These are phyloP conservation scores for Kazachstania psychrophila DNA, from an alignment of 805 yeast species.

Conservation along the genomic window DNA sequence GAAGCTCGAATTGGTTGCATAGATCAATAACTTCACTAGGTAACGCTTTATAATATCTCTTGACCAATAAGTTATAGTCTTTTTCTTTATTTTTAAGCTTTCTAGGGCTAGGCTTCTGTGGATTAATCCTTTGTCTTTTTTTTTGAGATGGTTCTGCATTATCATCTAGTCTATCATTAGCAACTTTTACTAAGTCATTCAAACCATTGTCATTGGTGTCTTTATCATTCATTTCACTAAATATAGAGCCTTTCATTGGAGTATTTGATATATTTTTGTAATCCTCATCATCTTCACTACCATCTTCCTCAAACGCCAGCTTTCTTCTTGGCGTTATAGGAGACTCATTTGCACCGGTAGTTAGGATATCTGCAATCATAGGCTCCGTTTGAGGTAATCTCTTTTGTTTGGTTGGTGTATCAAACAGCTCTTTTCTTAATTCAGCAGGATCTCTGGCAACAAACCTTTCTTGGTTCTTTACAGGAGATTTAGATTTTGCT, in stretches of 20 bases:
- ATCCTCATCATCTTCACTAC: conserved; percentile 8
- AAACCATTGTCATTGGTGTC: too few species aligned
- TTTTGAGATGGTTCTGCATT: neutral
- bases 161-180: neutral
- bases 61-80: conserved; percentile 17
- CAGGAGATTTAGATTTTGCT: conserved; percentile 9
- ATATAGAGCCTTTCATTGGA: too few species aligned
- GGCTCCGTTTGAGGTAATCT: conserved; percentile 1
- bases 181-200: conserved; percentile 2
- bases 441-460: conserved; percentile 24
- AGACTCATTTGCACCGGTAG: conserved; percentile 1
- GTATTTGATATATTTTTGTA: too few species aligned
- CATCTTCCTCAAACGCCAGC: conserved; percentile 27
- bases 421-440: conserved; percentile 22
- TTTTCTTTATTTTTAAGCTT: conserved; percentile 1
- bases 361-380: neutral
- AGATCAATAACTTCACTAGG: conserved; percentile 38
- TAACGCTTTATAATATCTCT: conserved; percentile 29
- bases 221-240: too few species aligned
- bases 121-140: neutral
- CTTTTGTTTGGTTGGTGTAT: conserved; percentile 17
- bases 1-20: conserved; percentile 58
- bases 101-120: neutral
- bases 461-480: conserved; percentile 20
- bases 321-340: conserved; percentile 20